Evolutionary conservation across 2,329 filamentous ascomycete genomes (phyloP).

Genomic region (Ceratocystis huliohia): DNA sequence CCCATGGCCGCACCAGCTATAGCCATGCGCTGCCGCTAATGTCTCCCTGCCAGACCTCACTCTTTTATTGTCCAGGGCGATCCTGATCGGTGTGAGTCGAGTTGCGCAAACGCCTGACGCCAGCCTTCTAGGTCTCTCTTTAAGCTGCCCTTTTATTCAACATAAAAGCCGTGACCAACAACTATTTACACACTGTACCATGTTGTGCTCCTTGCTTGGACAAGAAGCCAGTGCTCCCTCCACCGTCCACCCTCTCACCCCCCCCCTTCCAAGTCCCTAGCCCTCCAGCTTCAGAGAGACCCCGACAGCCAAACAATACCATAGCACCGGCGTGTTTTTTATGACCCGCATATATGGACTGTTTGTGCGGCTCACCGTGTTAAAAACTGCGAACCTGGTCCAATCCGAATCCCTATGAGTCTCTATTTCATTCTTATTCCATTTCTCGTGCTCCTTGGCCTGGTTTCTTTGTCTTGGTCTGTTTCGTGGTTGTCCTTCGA

Average conservation of each 20-base stretch:
- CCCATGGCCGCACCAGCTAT: neutral
- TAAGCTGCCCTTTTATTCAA: constrained; percentile 2
- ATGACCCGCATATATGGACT: constrained; percentile 2
- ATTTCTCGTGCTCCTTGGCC: constrained; percentile 19
- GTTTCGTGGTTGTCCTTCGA: constrained; percentile 10
- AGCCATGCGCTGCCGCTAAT: neutral
- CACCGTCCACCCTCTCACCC: neutral
- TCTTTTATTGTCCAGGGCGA: neutral
- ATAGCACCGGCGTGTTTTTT: neutral
- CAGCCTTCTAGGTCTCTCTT: constrained; percentile 5
- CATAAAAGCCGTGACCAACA: constrained; percentile 2
- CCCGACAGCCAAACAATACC: neutral
- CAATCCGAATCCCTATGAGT: constrained; percentile 19
- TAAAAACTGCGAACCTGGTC: constrained; percentile 1
- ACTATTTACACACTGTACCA: neutral
- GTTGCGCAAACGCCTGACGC: constrained; percentile 8
- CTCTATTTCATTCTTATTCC: constrained; percentile 19
- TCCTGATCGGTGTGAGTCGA: neutral
- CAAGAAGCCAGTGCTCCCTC: neutral
- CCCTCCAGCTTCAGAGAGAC: neutral
- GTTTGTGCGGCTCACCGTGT: neutral
- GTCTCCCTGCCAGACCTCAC: neutral
- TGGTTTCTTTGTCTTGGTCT: constrained; percentile 12
- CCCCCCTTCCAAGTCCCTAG: neutral
- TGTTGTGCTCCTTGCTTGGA: constrained; percentile 5